Conservation (phyloP, 306 rosid species). For the Prunus mira region DNA sequence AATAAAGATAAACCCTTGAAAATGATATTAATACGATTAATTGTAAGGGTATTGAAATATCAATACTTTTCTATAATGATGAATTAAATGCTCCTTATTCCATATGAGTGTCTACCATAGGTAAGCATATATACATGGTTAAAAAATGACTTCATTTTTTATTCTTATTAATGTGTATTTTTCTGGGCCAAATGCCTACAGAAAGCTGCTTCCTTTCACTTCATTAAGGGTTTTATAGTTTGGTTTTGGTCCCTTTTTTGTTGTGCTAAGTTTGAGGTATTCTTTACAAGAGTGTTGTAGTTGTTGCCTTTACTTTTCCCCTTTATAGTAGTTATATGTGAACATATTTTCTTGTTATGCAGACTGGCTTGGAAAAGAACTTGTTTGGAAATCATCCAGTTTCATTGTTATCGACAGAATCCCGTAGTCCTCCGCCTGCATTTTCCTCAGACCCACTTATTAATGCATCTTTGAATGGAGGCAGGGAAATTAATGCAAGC, state of each 20-base stretch:
- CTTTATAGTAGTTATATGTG: slow-evolving; percentile 1
- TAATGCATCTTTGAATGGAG: slow-evolving; percentile 25
- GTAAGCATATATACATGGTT: not conserved
- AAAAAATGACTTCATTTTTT: not conserved
- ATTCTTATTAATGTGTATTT: not conserved
- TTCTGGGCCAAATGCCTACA: not conserved
- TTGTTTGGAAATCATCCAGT: slow-evolving; percentile 91
- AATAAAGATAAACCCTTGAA: not conserved
- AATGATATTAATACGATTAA: not conserved
- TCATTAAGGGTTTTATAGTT: not conserved
- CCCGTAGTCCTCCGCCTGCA: slow-evolving; percentile 82
- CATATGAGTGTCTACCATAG: not conserved
- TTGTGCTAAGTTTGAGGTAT: not conserved
- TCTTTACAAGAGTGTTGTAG: slow-evolving; percentile 1
- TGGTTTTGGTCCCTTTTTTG: not conserved
- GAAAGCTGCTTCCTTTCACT: not conserved
- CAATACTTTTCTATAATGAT: not conserved
- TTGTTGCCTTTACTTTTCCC: slow-evolving; percentile 4
- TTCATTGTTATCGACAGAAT: slow-evolving; percentile 55
- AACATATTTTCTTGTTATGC: slow-evolving; percentile 35
- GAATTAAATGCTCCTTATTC: not conserved
- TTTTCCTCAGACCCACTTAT: slow-evolving; percentile 83
- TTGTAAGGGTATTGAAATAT: not conserved
- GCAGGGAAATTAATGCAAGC: slow-evolving; percentile 44
- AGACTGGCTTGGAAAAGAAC: slow-evolving; percentile 95